Evolutionary conservation across 2,329 filamentous ascomycete species (phyloP).

Genomic region (Diplodia intermedia): DNA sequence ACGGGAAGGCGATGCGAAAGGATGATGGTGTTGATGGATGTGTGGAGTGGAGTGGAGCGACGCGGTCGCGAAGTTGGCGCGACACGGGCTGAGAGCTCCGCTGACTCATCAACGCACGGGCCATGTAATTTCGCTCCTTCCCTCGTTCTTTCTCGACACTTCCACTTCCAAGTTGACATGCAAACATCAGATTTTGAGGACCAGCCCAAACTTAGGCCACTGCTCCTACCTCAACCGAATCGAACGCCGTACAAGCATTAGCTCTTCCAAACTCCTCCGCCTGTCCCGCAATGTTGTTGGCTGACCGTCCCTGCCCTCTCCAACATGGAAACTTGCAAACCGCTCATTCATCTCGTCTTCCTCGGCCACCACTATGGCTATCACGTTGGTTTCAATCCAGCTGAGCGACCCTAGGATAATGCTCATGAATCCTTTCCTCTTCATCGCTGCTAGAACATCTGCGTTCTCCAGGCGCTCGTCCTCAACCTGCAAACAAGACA

Average conservation of each 20-base stretch:
- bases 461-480: background rate
- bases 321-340: background rate
- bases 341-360: fast-evolving
- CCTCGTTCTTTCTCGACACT: background rate
- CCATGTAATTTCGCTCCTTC: background rate
- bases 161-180: background rate
- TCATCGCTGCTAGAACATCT: background rate
- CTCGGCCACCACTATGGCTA: background rate
- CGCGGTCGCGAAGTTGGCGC: background rate
- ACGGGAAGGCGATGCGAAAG: background rate
- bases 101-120: background rate
- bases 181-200: background rate
- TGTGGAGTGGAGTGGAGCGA: background rate
- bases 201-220: background rate
- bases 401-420: background rate
- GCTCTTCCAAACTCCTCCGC: background rate
- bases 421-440: background rate
- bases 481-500: background rate
- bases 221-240: background rate
- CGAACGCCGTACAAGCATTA: background rate
- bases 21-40: background rate
- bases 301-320: background rate
- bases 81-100: background rate
- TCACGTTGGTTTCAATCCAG: background rate
- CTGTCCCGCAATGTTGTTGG: background rate